Percentiles rank a stretch among this genome's conserved stretches.
Conservation (phyloP, 768 basidiomycete species). For the Cyclocybe aegerita region DNA sequence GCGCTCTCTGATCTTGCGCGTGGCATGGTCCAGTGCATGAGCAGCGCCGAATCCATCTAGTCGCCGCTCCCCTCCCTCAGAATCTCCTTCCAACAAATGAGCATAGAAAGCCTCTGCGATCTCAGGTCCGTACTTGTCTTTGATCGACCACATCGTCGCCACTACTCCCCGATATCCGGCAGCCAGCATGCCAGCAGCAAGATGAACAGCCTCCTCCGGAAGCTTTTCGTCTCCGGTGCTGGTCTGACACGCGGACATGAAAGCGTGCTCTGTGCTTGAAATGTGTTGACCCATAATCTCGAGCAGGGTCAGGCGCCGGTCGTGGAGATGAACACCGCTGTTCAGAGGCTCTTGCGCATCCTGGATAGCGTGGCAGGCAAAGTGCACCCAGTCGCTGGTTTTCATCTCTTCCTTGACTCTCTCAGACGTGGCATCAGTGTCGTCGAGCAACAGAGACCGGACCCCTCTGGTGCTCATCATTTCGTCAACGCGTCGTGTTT, state of each 20-base stretch:
- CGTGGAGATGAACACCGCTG: slow-evolving; percentile 20
- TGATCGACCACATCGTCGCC: slow-evolving; percentile 39
- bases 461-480: neutral
- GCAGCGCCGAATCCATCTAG: slow-evolving; percentile 10
- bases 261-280: slow-evolving; percentile 25
- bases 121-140: slow-evolving; percentile 27
- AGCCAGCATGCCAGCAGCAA: slow-evolving; percentile 36
- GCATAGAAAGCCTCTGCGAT: slow-evolving; percentile 29
- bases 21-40: slow-evolving; percentile 16
- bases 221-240: slow-evolving; percentile 25
- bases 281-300: slow-evolving; percentile 10
- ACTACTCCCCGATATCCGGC: slow-evolving; percentile 28
- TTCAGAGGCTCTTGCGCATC: slow-evolving; percentile 23
- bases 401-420: slow-evolving; percentile 13
- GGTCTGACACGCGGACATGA: slow-evolving; percentile 42
- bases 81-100: slow-evolving; percentile 6
- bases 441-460: slow-evolving; percentile 1
- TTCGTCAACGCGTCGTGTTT: slow-evolving; percentile 3
- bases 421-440: slow-evolving; percentile 11
- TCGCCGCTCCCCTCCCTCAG: neutral
- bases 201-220: slow-evolving; percentile 33
- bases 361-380: slow-evolving; percentile 33
- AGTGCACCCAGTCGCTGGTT: slow-evolving; percentile 23
- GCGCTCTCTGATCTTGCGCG: slow-evolving; percentile 7
- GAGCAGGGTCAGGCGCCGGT: slow-evolving; percentile 13